Conservation (phyloP, 495 filamentous ascomycete genomes). For the Cenococcum geophilum region DNA sequence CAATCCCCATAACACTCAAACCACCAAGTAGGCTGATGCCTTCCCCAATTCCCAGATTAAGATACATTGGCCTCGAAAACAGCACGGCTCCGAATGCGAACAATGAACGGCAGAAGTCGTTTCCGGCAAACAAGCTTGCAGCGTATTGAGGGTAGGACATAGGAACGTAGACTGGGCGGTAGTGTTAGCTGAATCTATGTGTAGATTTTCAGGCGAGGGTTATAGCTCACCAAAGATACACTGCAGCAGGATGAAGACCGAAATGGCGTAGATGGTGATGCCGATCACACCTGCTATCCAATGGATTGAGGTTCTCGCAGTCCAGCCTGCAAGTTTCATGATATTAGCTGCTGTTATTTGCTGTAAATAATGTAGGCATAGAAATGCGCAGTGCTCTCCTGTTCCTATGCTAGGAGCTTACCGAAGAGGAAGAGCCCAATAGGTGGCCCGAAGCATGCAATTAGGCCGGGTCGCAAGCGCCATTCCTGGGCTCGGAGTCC, state of each 20-base stretch:
- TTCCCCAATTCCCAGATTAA: conserved; percentile 48
- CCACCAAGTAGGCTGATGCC: conserved; percentile 51
- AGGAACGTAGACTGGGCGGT: conserved; percentile 53
- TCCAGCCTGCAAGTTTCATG: conserved; percentile 43
- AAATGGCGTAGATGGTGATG: conserved; percentile 46
- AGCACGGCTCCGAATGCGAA: conserved; percentile 51
- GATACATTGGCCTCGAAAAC: conserved; percentile 50
- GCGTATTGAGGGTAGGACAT: conserved; percentile 56
- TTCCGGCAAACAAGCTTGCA: conserved; percentile 53
- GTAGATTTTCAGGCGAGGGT: conserved; percentile 40
- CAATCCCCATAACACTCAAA: conserved; percentile 48
- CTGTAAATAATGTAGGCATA: too few species aligned
- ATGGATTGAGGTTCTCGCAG: conserved; percentile 46
- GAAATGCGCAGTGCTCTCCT: background rate
- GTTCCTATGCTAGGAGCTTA: conserved; percentile 2
- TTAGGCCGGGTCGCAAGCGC: conserved; percentile 48
- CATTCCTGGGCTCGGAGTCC: conserved; percentile 45
- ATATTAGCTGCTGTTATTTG: background rate
- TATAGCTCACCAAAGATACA: conserved; percentile 18
- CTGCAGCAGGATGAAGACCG: conserved; percentile 30
- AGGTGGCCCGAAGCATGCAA: conserved; percentile 46
- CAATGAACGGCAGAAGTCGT: conserved; percentile 50
- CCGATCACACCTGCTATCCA: conserved; percentile 56
- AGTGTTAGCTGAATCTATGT: conserved; percentile 31
- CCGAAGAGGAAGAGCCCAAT: conserved; percentile 51